A percentile compares a stretch with the other conserved stretches of the same genome.
phyloP scores from a whole-genome alignment of 192 early-diverging fungal species.

The Phlyctochytrium planicorne region DNA sequence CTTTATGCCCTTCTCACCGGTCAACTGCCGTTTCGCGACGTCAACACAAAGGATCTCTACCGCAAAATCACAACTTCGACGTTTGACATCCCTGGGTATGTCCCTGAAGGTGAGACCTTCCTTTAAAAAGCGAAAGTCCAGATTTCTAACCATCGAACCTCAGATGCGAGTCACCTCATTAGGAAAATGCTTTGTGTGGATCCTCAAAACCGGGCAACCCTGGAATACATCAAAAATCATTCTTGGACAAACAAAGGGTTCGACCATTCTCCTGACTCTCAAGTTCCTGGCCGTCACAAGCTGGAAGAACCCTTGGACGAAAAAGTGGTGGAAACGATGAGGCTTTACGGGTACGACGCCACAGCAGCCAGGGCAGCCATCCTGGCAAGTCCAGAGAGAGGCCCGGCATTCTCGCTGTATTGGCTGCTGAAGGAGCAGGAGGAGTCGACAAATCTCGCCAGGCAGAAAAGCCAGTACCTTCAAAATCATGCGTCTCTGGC shows the following conservation, averaged over 20 bases:
- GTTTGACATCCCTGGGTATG: slow-evolving; percentile 32
- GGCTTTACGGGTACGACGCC: slow-evolving; percentile 42
- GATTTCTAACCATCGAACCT: slow-evolving; percentile 50
- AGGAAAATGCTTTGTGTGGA: slow-evolving; percentile 42
- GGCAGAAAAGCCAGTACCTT: neutral
- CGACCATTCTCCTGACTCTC: slow-evolving; percentile 37
- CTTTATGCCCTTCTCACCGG: slow-evolving; percentile 93
- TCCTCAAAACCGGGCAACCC: slow-evolving; percentile 31
- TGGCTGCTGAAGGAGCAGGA: slow-evolving; percentile 42
- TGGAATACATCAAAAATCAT: slow-evolving; percentile 42
- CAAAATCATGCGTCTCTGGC: too few species aligned
- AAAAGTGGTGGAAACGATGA: slow-evolving; percentile 36
- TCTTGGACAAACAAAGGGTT: slow-evolving; percentile 65
- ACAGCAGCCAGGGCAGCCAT: slow-evolving; percentile 21
- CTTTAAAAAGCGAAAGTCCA: neutral
- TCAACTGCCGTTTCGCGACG: slow-evolving; percentile 91
- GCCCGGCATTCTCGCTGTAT: slow-evolving; percentile 46
- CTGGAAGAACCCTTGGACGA: slow-evolving; percentile 24
- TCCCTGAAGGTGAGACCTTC: slow-evolving; percentile 51
- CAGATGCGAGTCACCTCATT: slow-evolving; percentile 42
- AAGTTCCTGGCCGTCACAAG: slow-evolving; percentile 32
- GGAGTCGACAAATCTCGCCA: slow-evolving; percentile 1
- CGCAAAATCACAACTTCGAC: slow-evolving; percentile 40
- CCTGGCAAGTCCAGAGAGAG: slow-evolving; percentile 12
- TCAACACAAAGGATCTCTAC: slow-evolving; percentile 71